Percentiles rank a stretch among this genome's conserved stretches.
Conservation (phyloP, 2,329 filamentous ascomycete genomes). For the Fusarium sp. region DNA sequence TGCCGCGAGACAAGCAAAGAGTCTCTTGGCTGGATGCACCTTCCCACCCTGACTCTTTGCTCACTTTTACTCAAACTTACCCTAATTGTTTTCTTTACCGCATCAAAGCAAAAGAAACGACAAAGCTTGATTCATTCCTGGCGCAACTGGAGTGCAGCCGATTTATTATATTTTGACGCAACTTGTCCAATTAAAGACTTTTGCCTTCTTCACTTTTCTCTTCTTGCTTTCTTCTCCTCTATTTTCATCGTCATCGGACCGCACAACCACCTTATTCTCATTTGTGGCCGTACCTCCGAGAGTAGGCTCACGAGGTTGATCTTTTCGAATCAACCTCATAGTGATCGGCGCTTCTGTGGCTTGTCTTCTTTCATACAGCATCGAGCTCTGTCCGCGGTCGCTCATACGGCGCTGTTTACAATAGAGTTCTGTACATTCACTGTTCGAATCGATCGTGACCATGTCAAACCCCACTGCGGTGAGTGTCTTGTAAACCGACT, state of each 20-base stretch:
- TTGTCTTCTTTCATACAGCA: not conserved
- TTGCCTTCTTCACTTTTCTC: not conserved
- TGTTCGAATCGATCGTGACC: conserved; percentile 17
- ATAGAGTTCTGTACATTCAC: conserved; percentile 9
- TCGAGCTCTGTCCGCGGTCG: not conserved
- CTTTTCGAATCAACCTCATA: not conserved
- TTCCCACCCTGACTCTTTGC: conserved; percentile 5
- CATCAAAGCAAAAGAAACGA: conserved; percentile 26
- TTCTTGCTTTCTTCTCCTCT: not conserved
- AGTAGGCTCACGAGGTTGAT: not conserved
- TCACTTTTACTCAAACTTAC: conserved; percentile 12
- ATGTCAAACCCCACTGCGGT: conserved; percentile 42
- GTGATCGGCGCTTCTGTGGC: not conserved
- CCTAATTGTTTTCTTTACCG: conserved; percentile 37
- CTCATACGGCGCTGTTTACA: conserved; percentile 11
- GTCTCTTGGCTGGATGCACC: conserved; percentile 18
- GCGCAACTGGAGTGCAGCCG: conserved; percentile 39
- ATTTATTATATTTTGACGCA: conserved; percentile 23
- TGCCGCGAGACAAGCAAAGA: conserved; percentile 20
- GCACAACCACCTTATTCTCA: not conserved
- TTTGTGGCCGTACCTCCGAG: conserved; percentile 1
- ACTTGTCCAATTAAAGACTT: conserved; percentile 2
- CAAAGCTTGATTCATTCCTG: conserved; percentile 34
- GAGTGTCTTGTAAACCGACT: conserved; percentile 18
- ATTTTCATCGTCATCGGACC: conserved; percentile 3